Evolutionary conservation across 192 early-diverging fungal species (phyloP), one percentile per base, ranked within the genome.

Genomic region (Backusella parvicylindrica): DNA sequence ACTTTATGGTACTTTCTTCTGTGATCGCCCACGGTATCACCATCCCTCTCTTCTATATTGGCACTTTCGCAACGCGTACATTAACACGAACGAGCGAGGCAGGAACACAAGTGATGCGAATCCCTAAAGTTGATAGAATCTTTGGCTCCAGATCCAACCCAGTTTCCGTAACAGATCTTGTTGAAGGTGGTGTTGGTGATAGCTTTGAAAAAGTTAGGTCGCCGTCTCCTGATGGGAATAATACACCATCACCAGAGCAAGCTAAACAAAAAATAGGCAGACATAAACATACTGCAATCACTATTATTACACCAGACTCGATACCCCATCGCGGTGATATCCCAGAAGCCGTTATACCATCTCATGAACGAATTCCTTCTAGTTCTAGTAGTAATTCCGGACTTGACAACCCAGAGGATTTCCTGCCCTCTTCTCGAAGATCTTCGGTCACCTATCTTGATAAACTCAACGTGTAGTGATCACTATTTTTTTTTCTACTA

Each of bases 11-110:
- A 9, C 80, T 95, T 11, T 82, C 88, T 1, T 93, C 91, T n/a
- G 91, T 97, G 1, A 36, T 97, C 11, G 87, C 94, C 31, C 95
- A 97, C 69, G 95, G 95, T 53, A 82, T 91, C 16, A 92, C 93
- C 0, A 89, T 95, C 12, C 90, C 91, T 6, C 68, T 96, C 36
- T 87, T 94, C 35, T 84, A 91, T 33, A 76, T 93, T 66, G 86
- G 86, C 18, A 79, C 82, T 3, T 82, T 76, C 50, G 80, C 75
- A 6, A 64, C 68, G 3, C 73, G 81, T 31, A 78, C 76, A n/a
- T 28, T 82, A 12, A 75, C 77, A 7, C 72, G 72, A 36, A 76
- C 75, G 11, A 60, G 53, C 26, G 53, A 60, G 23, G 53, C 53
- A 28, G 53, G 53, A 11, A 60, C 23, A 13, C 26, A 26, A 60